phyloP scores from a whole-genome alignment of 352 stramenopile genomes.

The Plasmopara muralis region DNA sequence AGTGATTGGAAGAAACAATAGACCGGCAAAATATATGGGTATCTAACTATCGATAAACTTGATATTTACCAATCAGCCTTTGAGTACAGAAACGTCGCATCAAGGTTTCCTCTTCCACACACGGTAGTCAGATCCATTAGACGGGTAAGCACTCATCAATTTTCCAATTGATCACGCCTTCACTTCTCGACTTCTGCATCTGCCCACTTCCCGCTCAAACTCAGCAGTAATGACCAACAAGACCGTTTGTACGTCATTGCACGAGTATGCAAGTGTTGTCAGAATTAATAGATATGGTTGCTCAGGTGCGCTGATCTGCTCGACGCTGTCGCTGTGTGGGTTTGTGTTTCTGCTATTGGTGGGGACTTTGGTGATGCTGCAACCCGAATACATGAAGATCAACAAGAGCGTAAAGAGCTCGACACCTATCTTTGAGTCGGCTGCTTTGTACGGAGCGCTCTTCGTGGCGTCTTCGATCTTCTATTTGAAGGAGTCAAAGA shows the following conservation, averaged over 20 bases:
- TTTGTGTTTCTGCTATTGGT: conserved; percentile 69
- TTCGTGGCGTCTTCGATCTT: conserved; percentile 63
- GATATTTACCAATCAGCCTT: conserved; percentile 8
- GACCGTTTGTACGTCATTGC: conserved; percentile 25
- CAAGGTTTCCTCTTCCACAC: conserved; percentile 23
- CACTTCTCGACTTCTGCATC: background rate
- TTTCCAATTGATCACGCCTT: background rate
- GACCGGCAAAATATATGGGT: background rate
- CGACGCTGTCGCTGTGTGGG: conserved; percentile 62
- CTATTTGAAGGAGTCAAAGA: conserved; percentile 67
- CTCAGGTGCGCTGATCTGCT: conserved; percentile 65
- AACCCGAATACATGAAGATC: conserved; percentile 83
- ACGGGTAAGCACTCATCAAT: background rate
- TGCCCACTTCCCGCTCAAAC: background rate
- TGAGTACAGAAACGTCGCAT: conserved; percentile 10
- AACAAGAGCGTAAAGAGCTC: conserved; percentile 59
- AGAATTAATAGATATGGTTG: background rate
- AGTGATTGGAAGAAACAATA: conserved; percentile 6
- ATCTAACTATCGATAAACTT: background rate
- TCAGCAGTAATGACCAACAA: conserved; percentile 27
- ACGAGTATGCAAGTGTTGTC: background rate
- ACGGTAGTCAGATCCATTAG: conserved; percentile 18
- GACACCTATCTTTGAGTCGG: conserved; percentile 63
- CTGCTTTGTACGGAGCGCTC: conserved; percentile 58
- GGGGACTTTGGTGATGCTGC: conserved; percentile 59